phyloP scores from a whole-genome alignment of 305 asterid genomes.

The Fraxinus sp. region DNA sequence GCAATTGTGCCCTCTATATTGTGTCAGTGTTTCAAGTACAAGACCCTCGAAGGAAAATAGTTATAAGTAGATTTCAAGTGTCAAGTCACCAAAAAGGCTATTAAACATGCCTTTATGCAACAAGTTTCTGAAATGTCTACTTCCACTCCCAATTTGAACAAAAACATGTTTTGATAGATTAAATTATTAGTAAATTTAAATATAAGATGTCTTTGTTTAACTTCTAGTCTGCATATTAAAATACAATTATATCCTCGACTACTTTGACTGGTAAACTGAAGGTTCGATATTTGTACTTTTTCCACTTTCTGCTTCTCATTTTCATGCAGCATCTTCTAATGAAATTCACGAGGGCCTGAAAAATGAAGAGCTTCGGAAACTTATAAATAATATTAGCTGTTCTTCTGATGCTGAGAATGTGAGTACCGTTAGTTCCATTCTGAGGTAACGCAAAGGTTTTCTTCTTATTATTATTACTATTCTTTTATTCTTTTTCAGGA shows the following conservation, averaged over 20 bases:
- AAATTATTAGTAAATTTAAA: not conserved
- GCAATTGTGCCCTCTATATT: not conserved
- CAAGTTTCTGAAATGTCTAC: not conserved
- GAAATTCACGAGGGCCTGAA: constrained; percentile 63
- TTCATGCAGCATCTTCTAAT: constrained; percentile 57
- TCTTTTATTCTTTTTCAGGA: constrained; percentile 35
- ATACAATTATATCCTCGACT: not conserved
- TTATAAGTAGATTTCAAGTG: not conserved
- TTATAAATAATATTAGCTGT: constrained; percentile 43
- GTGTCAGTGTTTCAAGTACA: not conserved
- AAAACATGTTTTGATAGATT: not conserved
- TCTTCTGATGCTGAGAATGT: constrained; percentile 63
- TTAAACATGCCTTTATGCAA: not conserved
- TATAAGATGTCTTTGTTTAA: not conserved
- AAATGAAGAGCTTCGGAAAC: constrained; percentile 58
- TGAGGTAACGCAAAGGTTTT: not conserved
- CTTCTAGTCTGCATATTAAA: not conserved
- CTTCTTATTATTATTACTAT: not conserved
- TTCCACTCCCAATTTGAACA: not conserved
- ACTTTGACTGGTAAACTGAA: not conserved
- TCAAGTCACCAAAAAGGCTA: not conserved
- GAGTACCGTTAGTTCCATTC: constrained; percentile 26
- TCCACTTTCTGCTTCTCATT: constrained; percentile 13
- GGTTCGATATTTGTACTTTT: not conserved
- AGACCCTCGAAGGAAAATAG: not conserved